These are phyloP conservation scores for Parasitella parasitica DNA, from an alignment of 371 early-diverging fungal genomes.

Conservation along the genomic window DNA sequence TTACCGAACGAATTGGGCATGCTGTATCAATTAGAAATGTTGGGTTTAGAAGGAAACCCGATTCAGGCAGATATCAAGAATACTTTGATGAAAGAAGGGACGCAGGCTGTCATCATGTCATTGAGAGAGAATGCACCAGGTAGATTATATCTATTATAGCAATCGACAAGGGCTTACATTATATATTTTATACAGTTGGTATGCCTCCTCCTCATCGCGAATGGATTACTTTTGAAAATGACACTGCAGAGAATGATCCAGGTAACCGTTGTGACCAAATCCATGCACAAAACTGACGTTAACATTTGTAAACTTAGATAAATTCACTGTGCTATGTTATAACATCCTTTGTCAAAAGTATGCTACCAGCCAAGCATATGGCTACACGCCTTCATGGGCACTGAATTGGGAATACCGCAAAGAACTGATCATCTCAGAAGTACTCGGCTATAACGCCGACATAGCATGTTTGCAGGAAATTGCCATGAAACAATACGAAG, in stretches of 20 bases:
- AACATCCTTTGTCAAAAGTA: conserved; percentile 94
- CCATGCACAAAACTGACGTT: neutral
- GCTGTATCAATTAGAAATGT: conserved; percentile 86
- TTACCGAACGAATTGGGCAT: conserved; percentile 93
- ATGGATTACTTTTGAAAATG: conserved; percentile 78
- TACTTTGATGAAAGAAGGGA: conserved; percentile 85
- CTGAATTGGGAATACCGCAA: conserved; percentile 93
- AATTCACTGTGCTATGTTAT: conserved; percentile 88
- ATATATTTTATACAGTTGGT: conserved; percentile 48
- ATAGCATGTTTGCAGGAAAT: conserved; percentile 97
- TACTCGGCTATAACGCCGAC: conserved; percentile 89
- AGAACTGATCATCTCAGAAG: conserved; percentile 87
- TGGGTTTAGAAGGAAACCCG: conserved; percentile 98
- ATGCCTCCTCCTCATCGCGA: conserved; percentile 87
- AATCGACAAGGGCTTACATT: conserved; percentile 13
- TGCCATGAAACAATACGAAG: conserved; percentile 81
- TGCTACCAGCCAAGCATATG: conserved; percentile 83
- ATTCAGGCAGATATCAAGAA: conserved; percentile 81
- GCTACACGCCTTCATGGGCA: conserved; percentile 97
- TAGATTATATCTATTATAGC: conserved; percentile 22
- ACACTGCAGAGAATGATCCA: conserved; percentile 20
- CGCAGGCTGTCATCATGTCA: conserved; percentile 80
- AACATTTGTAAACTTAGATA: conserved; percentile 36
- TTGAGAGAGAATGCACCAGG: conserved; percentile 90
- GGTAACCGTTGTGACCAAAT: too few species aligned